These are phyloP conservation scores for Fagus crenata DNA, from an alignment of 306 rosid genomes.

Conservation along the genomic window DNA sequence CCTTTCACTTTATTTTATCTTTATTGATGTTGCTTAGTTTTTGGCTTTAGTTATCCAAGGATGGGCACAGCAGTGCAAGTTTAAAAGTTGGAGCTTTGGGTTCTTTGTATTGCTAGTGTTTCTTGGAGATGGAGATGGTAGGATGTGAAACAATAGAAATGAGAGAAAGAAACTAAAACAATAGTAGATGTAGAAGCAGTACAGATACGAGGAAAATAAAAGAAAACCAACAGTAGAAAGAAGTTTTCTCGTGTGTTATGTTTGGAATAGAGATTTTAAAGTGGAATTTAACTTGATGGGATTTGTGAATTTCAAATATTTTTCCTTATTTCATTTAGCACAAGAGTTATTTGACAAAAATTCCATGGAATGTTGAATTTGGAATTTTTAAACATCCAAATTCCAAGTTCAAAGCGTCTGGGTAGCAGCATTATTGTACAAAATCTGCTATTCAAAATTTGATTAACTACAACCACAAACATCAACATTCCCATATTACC, in stretches of 20 bases:
- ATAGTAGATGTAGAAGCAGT: not conserved
- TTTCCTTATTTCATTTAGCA: too few species aligned
- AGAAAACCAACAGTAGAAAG: not conserved
- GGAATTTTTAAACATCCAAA: too few species aligned
- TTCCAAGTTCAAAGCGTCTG: too few species aligned
- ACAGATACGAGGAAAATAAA: not conserved
- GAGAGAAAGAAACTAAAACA: not conserved
- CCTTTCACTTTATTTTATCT: slow-evolving; percentile 1
- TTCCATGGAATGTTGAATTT: too few species aligned
- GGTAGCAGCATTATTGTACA: slow-evolving; percentile 6
- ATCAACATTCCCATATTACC: too few species aligned
- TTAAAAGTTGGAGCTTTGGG: not conserved
- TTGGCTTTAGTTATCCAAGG: not conserved
- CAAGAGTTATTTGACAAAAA: too few species aligned
- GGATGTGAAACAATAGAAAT: not conserved
- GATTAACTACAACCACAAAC: too few species aligned
- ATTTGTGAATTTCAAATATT: too few species aligned
- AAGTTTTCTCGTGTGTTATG: not conserved
- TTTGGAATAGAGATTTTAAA: too few species aligned
- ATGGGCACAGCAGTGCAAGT: not conserved
- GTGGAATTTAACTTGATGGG: too few species aligned
- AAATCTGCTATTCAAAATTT: not conserved
- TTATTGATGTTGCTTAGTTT: not conserved
- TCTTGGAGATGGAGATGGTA: not conserved
- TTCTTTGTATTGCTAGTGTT: not conserved